A percentile compares a stretch with the other conserved stretches of the same genome.
These are phyloP conservation scores for Sarcomyxa edulis DNA, from an alignment of 768 basidiomycete species.

Conservation along the genomic window DNA sequence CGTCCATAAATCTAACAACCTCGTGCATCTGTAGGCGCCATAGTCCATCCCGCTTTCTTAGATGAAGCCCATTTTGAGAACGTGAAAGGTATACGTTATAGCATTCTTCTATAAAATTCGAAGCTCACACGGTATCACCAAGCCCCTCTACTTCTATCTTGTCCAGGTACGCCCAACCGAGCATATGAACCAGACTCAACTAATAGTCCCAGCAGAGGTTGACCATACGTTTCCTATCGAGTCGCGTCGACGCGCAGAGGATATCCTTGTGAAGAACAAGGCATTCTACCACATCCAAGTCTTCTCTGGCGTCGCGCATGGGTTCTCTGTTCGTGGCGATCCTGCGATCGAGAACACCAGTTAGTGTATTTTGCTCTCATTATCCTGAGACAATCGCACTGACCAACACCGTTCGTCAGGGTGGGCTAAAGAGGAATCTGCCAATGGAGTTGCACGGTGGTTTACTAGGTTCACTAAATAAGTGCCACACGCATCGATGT, in stretches of 20 bases:
- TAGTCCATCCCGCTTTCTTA: constrained; percentile 50
- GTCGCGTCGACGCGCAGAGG: too few species aligned
- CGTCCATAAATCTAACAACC: neutral
- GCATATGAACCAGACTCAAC: constrained; percentile 5
- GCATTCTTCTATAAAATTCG: too few species aligned
- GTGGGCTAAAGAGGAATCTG: constrained; percentile 60
- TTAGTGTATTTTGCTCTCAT: too few species aligned
- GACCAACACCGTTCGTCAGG: too few species aligned
- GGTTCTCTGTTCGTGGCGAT: constrained; percentile 44
- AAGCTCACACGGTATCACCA: too few species aligned
- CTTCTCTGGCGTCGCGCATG: constrained; percentile 46
- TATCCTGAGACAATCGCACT: too few species aligned
- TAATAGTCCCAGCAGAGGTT: constrained; percentile 33
- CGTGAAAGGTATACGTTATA: constrained; percentile 34
- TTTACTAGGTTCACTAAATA: constrained; percentile 40
- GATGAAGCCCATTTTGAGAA: constrained; percentile 43
- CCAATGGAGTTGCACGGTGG: constrained; percentile 44
- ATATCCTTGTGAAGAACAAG: constrained; percentile 41
- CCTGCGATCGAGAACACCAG: constrained; percentile 33
- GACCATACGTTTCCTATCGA: constrained; percentile 48
- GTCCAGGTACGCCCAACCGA: too few species aligned
- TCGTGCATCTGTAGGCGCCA: constrained; percentile 33
- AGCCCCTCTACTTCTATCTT: constrained; percentile 53
- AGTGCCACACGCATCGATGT: too few species aligned
- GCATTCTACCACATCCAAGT: constrained; percentile 52